Base-by-base conservation (phyloP, 345 rosid genomes). In the Isatis tinctoria region DNA sequence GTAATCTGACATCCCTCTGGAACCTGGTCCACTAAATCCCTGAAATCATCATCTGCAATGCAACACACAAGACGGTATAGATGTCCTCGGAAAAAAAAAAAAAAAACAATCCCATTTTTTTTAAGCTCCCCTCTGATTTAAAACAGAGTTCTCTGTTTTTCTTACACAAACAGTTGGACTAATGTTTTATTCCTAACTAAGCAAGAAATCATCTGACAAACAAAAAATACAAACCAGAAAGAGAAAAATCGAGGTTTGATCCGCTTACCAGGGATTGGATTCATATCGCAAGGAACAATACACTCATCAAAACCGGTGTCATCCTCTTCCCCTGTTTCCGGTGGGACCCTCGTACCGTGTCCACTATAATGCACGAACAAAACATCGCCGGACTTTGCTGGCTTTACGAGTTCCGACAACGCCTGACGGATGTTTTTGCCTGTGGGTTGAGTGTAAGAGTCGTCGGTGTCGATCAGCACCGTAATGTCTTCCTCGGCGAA, bases 281-380 rank as follows among this genome's bases (percentile, higher is more conserved):
- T 69, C 10, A 76, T 32, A 20, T 76, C 75, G 10, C 49, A 60
- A 69, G 79, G 79, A 60, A 75, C 74, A 22, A 75, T 60, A 67
- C 78, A 91, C 74, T 91, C 98, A 64, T 93, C 96, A 62, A 79
- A 93, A 37, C 97, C 97, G 10, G 96, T 93, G 44, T 91, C 92
- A 76, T 93, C 98, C n/a, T 88, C 92, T 74, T 94, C 97, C 11
- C 96, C 97, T 28, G 91, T 84, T 85, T 94, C 97, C 12, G 91
- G 90, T 1, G 98, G 97, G 18, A 94, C 84, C 78, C 98, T 86
- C 6, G 93, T 89, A 53, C 96, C 98, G 32, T 91, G 98, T 26
- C 98, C 98, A 69, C 97, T 94, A 79, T 82, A 94, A 73, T 94
- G 98, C 26, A 91, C 90, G 57, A 89, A 87, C 20, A 91, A 79